phyloP scores from a whole-genome alignment of 441 rosid genomes.

The Pelargonium citronellum region DNA sequence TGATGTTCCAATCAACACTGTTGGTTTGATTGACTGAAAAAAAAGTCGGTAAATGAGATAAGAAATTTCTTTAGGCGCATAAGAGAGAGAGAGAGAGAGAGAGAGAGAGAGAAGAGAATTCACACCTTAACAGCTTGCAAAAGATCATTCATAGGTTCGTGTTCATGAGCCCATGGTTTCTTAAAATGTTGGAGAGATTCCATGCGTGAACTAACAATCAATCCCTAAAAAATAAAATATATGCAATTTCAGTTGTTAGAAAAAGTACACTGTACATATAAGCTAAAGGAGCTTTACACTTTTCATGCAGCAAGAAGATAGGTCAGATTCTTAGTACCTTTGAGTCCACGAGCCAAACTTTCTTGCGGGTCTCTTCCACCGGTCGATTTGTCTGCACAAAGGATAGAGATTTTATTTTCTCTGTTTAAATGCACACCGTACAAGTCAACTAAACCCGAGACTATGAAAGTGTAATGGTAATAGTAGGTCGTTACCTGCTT shows the following conservation, averaged over 20 bases:
- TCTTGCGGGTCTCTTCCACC: conserved; percentile 66
- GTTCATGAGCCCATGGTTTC: conserved; percentile 92
- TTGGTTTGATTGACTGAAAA: not conserved
- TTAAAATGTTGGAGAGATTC: conserved; percentile 89
- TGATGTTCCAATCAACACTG: not conserved
- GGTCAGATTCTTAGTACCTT: conserved; percentile 41
- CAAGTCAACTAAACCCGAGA: too few species aligned
- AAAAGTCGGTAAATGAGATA: conserved; percentile 8
- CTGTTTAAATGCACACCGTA: not conserved
- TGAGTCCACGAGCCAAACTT: conserved; percentile 92
- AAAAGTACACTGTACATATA: not conserved
- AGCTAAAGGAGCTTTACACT: not conserved
- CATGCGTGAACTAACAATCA: conserved; percentile 71
- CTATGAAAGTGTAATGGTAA: not conserved
- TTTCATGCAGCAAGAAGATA: too few species aligned
- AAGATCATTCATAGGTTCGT: conserved; percentile 58
- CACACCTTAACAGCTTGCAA: conserved; percentile 67
- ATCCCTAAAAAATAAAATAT: conserved; percentile 42
- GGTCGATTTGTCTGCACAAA: conserved; percentile 48
- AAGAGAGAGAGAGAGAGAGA: not conserved
- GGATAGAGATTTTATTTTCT: not conserved
- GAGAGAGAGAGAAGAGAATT: not conserved
- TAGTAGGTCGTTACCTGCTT: conserved; percentile 40
- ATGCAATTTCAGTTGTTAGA: not conserved
- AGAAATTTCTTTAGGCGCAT: not conserved